These are phyloP conservation scores for Raffaelea deltoideospora DNA, from an alignment of 2,329 filamentous ascomycete species.

Conservation along the genomic window DNA sequence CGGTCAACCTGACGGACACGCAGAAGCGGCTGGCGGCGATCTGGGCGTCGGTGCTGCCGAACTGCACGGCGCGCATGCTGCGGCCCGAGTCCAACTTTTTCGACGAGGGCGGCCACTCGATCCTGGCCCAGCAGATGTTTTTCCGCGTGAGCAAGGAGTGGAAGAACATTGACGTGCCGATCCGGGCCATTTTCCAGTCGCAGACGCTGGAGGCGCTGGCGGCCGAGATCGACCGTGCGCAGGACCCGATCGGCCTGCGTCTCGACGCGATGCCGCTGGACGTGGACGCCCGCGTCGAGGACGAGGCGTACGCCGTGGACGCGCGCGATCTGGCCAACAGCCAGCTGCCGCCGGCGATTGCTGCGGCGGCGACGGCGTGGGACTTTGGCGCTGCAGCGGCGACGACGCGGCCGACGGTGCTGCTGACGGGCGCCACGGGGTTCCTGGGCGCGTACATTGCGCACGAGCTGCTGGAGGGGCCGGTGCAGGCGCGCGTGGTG, in stretches of 20 bases:
- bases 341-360: slow-evolving; percentile 26
- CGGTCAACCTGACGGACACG: slow-evolving; percentile 27
- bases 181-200: slow-evolving; percentile 54
- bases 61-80: slow-evolving; percentile 34
- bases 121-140: slow-evolving; percentile 69
- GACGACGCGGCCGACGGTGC: slow-evolving; percentile 37
- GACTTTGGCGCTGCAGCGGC: not conserved
- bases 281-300: slow-evolving; percentile 5
- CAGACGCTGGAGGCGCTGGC: slow-evolving; percentile 34
- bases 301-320: slow-evolving; percentile 7
- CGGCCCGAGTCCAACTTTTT: slow-evolving; percentile 49
- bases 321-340: slow-evolving; percentile 26
- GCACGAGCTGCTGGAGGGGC: slow-evolving; percentile 53
- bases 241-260: slow-evolving; percentile 9
- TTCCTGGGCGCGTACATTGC: slow-evolving; percentile 77
- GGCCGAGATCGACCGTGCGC: slow-evolving; percentile 25
- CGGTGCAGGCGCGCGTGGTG: slow-evolving; percentile 45
- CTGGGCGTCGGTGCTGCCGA: slow-evolving; percentile 57
- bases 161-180: slow-evolving; percentile 38
- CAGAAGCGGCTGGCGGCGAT: slow-evolving; percentile 54
- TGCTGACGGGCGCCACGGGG: slow-evolving; percentile 80
- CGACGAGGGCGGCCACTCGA: slow-evolving; percentile 65
- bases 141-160: slow-evolving; percentile 40
- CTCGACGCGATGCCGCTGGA: slow-evolving; percentile 3
- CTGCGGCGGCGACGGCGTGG: slow-evolving; percentile 9